Evolutionary conservation across 2,329 filamentous ascomycete genomes (phyloP).

Genomic region (Sclerotinia glacialis): DNA sequence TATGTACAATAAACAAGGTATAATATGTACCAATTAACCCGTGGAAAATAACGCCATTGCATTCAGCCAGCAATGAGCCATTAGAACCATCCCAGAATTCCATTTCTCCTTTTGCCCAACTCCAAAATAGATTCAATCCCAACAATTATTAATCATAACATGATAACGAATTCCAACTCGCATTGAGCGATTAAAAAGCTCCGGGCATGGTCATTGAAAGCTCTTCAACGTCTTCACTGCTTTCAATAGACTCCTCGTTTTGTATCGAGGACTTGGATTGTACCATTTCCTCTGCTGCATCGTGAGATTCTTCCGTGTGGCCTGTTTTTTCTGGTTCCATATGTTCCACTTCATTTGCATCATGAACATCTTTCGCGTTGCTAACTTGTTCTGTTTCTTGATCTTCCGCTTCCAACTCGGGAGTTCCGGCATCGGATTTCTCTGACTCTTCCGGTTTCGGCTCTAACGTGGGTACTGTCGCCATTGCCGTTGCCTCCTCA

Average conservation of each 20-base stretch:
- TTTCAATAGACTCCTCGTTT: conserved; percentile 30
- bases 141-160: conserved; percentile 18
- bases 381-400: conserved; percentile 5
- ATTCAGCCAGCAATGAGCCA: conserved; percentile 12
- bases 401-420: background rate
- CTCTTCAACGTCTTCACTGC: conserved; percentile 22
- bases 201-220: conserved; percentile 42
- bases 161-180: conserved; percentile 2
- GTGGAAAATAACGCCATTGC: conserved; percentile 15
- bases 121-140: conserved; percentile 4
- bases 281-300: conserved; percentile 28
- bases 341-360: conserved; percentile 14
- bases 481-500: background rate
- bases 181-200: conserved; percentile 8
- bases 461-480: background rate
- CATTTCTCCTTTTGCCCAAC: conserved; percentile 5
- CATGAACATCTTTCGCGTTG: conserved; percentile 17
- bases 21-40: conserved; percentile 13
- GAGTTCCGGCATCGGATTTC: background rate
- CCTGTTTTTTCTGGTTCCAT: conserved; percentile 6
- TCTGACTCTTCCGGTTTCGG: background rate
- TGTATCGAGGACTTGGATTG: conserved; percentile 31
- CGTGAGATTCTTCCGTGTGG: conserved; percentile 5
- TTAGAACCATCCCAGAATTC: conserved; percentile 2
- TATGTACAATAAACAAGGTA: conserved; percentile 20